These are phyloP conservation scores for Talaromyces verruculosus DNA, from an alignment of 2,329 filamentous ascomycete species.

Conservation along the genomic window DNA sequence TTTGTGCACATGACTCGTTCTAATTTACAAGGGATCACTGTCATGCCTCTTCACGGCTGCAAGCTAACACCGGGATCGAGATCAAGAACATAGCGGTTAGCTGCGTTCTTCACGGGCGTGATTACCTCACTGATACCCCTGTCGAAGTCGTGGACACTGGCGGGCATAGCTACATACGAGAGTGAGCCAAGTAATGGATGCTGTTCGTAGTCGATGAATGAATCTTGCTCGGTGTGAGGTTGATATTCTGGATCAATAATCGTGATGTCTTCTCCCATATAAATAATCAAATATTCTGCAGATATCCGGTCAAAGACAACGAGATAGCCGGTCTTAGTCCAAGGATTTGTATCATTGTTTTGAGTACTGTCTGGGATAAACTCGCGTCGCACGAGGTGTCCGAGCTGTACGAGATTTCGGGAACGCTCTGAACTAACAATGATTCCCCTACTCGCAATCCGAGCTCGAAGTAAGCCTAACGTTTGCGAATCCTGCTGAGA, in stretches of 20 bases:
- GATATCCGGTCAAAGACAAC: constrained; percentile 38
- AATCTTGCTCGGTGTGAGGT: background rate
- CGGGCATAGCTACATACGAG: constrained; percentile 17
- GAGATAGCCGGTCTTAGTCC: constrained; percentile 38
- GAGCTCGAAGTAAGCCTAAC: constrained; percentile 37
- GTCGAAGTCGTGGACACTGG: constrained; percentile 11
- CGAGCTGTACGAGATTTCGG: constrained; percentile 40
- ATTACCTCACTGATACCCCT: constrained; percentile 12
- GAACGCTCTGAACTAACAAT: constrained; percentile 25
- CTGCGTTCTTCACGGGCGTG: constrained; percentile 13
- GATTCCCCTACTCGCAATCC: constrained; percentile 26
- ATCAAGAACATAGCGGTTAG: constrained; percentile 29
- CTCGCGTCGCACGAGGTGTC: constrained; percentile 32
- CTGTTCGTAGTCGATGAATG: background rate
- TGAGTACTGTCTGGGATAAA: background rate
- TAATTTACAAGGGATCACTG: background rate
- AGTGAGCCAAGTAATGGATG: constrained; percentile 21
- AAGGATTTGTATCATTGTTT: constrained; percentile 22
- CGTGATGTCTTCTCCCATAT: constrained; percentile 30
- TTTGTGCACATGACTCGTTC: background rate
- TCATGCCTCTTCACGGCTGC: constrained; percentile 16
- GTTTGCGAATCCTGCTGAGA: constrained; percentile 23
- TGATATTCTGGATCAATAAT: constrained; percentile 28
- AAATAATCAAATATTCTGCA: constrained; percentile 33
- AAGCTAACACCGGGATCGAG: constrained; percentile 30